Percentiles rank a stretch among this genome's conserved stretches.
Evolutionary conservation across 495 filamentous ascomycete species (phyloP).

Genomic region (Halenospora varia): DNA sequence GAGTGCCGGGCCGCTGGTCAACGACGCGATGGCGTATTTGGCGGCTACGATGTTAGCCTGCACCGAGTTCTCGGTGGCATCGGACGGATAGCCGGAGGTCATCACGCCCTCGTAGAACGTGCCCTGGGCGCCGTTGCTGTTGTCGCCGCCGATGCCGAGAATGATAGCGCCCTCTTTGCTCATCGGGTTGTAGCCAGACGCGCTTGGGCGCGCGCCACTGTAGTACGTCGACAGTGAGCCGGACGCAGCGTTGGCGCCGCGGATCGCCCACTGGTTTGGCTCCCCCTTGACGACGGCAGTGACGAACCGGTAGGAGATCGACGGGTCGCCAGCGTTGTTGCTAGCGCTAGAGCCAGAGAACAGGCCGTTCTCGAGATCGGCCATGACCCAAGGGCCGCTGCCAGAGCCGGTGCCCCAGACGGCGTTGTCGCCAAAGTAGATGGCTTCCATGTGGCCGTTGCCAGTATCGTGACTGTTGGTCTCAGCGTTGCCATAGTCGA

Average conservation of each 20-base stretch:
- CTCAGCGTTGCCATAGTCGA: slow-evolving; percentile 60
- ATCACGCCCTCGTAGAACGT: slow-evolving; percentile 61
- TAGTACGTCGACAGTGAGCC: slow-evolving; percentile 53
- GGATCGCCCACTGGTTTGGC: slow-evolving; percentile 48
- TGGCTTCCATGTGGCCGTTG: slow-evolving; percentile 57
- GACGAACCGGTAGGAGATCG: slow-evolving; percentile 46
- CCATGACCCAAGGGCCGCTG: slow-evolving; percentile 57
- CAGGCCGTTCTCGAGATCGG: slow-evolving; percentile 55
- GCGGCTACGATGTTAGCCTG: slow-evolving; percentile 57
- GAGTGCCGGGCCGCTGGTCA: slow-evolving; percentile 44
- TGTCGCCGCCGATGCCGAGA: slow-evolving; percentile 55
- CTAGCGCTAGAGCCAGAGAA: slow-evolving; percentile 43
- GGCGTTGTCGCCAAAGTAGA: slow-evolving; percentile 50
- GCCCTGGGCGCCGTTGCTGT: slow-evolving; percentile 50
- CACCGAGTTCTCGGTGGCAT: slow-evolving; percentile 48
- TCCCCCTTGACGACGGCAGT: slow-evolving; percentile 49
- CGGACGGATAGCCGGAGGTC: slow-evolving; percentile 54
- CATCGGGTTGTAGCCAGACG: slow-evolving; percentile 54
- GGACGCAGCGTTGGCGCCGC: slow-evolving; percentile 48
- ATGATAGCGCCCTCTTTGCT: slow-evolving; percentile 57
- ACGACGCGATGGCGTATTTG: slow-evolving; percentile 41
- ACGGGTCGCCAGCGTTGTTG: slow-evolving; percentile 43
- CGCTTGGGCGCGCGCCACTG: slow-evolving; percentile 42
- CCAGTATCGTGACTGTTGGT: slow-evolving; percentile 49
- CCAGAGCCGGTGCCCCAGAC: slow-evolving; percentile 49